phyloP scores from a whole-genome alignment of 495 filamentous ascomycete genomes.

The Annulohypoxylon maeteangense region DNA sequence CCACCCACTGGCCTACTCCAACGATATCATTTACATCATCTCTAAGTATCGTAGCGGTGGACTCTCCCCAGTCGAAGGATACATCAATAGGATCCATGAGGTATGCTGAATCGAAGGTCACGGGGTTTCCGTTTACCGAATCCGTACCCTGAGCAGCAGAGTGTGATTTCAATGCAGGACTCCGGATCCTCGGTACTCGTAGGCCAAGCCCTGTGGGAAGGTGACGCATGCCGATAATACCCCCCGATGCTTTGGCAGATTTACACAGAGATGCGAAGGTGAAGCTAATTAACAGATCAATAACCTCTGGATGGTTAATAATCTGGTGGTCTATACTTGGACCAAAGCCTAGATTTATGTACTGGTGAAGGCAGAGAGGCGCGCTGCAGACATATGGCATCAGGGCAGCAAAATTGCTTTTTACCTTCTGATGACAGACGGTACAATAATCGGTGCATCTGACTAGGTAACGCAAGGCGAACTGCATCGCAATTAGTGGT shows the following conservation, averaged over 20 bases:
- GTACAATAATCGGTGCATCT: slow-evolving; percentile 90
- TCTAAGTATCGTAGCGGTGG: not conserved
- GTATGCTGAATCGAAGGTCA: not conserved
- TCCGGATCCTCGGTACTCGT: slow-evolving; percentile 64
- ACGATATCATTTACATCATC: not conserved
- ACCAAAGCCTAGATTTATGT: slow-evolving; percentile 88
- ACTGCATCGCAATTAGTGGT: slow-evolving; percentile 82
- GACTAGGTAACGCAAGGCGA: slow-evolving; percentile 79
- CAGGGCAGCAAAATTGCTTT: slow-evolving; percentile 81
- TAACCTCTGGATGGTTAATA: slow-evolving; percentile 79
- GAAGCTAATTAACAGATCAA: slow-evolving; percentile 87
- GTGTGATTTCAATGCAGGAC: not conserved
- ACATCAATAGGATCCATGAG: slow-evolving; percentile 33
- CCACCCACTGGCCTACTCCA: slow-evolving; percentile 37
- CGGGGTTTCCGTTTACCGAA: not conserved
- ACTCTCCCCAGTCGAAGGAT: slow-evolving; percentile 12
- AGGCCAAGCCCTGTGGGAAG: slow-evolving; percentile 76
- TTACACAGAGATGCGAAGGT: slow-evolving; percentile 68
- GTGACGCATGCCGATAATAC: slow-evolving; percentile 56
- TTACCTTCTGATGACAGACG: slow-evolving; percentile 79
- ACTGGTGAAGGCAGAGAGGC: slow-evolving; percentile 87
- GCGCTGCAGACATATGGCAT: slow-evolving; percentile 91
- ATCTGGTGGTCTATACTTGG: slow-evolving; percentile 89
- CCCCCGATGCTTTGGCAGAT: not conserved
- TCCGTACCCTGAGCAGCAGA: too few species aligned